Evolutionary conservation across 345 rosid species (phyloP), one percentile per base, ranked within the genome.

Genomic region (Adansonia digitata): DNA sequence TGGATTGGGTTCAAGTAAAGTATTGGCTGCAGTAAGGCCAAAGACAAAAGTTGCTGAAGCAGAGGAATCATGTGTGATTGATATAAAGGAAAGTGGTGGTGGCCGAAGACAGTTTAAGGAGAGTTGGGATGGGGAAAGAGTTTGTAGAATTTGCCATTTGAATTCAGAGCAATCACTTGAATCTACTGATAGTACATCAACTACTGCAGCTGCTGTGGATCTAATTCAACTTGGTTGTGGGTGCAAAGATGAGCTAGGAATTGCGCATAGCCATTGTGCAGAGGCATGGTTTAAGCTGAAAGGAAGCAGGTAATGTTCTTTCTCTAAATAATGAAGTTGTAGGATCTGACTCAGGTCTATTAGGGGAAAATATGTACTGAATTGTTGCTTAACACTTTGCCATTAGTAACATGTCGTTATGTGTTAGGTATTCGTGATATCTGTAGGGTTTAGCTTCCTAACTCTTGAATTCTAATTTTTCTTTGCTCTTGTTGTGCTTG

Each of bases 101-200:
- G 83, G 17, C 31, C 84, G 40, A 34, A 82, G 82, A 26, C 74
- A 65, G 24, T 22, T 53, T 42, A 80, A 71, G 75, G 84, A 83
- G 77, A 73, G 40, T 39, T 73, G 75, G 24, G 92, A 84, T 13
- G 84, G 85, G 53, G 92, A 91, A 75, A 84, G 67, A 59, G 85
- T 92, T 74, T 94, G 98, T 74, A 86, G 98, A 81, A 94, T 94
- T 75, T 94, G 97, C 80, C 94, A 92, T 76, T 87, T 94, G 86
- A 85, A 69, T 76, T 82, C 90, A 20, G 97, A 92, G 68, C 92
- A 81, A 71, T 60, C 81, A 15, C 49, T 71, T 5, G 88, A 85
- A 78, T 46, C 77, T 24, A 24, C 45, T 17, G 78, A 63, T 34
- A 61, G 73, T 34, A 48, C 65, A 71, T 27, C 13, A 3, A 37